Conservation (phyloP, 2,329 filamentous ascomycete genomes). For the Zymoseptoria tritici region DNA sequence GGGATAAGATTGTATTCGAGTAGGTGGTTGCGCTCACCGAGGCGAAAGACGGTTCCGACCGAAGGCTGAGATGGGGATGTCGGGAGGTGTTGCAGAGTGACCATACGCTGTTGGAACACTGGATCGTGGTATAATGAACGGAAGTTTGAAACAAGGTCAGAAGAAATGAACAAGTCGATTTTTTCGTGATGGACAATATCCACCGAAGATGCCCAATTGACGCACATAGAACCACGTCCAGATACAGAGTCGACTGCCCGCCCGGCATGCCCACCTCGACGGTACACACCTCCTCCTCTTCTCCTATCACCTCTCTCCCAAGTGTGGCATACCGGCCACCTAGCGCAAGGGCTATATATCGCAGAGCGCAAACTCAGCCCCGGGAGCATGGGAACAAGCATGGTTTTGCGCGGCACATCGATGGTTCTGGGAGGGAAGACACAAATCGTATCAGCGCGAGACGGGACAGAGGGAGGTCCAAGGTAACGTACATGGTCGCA, state of each 20-base stretch:
- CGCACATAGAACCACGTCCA: too few species aligned
- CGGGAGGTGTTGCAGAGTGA: neutral
- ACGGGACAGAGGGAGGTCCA: neutral
- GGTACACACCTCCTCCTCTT: too few species aligned
- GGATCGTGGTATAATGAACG: too few species aligned
- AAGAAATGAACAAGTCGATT: too few species aligned
- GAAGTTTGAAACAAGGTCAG: too few species aligned
- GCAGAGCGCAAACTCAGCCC: neutral
- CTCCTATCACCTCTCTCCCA: too few species aligned
- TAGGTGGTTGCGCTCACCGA: neutral
- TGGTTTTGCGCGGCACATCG: neutral
- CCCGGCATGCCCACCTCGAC: too few species aligned
- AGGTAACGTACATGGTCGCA: neutral
- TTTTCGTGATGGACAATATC: too few species aligned
- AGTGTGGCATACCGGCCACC: too few species aligned
- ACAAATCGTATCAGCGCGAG: neutral
- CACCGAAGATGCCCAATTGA: too few species aligned
- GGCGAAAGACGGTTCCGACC: neutral
- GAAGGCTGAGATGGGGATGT: neutral
- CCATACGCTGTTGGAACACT: neutral
- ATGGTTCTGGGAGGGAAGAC: neutral
- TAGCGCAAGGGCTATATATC: neutral
- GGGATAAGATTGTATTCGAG: constrained; percentile 6
- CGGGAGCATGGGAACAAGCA: neutral
- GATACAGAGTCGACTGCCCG: too few species aligned